Evolutionary conservation across 139 green algal genomes (phyloP).

Genomic region (Coccomyxa sp.): DNA sequence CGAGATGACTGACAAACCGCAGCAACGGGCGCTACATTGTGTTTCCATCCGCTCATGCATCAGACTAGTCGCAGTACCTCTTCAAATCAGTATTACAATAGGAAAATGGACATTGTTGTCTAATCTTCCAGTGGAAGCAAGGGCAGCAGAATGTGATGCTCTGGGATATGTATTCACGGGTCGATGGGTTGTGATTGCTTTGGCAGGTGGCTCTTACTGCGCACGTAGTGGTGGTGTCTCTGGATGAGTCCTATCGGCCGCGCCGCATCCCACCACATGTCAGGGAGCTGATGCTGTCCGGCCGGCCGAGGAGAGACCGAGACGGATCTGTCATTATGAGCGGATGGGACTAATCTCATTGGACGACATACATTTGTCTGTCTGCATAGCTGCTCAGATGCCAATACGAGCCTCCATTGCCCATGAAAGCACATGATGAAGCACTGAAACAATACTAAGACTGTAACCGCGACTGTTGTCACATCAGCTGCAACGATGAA

Average conservation of each 20-base stretch:
- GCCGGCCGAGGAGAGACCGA: background rate
- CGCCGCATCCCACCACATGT: background rate
- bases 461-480: no score
- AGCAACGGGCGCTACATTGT: background rate
- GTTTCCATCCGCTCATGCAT: background rate
- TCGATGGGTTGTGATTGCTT: background rate
- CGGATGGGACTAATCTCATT: no score
- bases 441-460: no score
- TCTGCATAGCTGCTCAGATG: no score
- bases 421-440: no score
- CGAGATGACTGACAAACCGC: background rate
- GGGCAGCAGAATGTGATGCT: background rate
- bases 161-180: background rate
- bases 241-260: background rate
- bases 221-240: background rate
- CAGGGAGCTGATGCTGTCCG: background rate
- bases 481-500: no score
- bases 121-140: background rate
- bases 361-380: no score
- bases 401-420: no score
- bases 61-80: background rate
- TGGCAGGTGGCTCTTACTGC: background rate
- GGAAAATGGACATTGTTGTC: no score
- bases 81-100: background rate
- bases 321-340: no score